phyloP scores from a whole-genome alignment of 192 early-diverging fungal species.

The Coemansia asiatica region DNA sequence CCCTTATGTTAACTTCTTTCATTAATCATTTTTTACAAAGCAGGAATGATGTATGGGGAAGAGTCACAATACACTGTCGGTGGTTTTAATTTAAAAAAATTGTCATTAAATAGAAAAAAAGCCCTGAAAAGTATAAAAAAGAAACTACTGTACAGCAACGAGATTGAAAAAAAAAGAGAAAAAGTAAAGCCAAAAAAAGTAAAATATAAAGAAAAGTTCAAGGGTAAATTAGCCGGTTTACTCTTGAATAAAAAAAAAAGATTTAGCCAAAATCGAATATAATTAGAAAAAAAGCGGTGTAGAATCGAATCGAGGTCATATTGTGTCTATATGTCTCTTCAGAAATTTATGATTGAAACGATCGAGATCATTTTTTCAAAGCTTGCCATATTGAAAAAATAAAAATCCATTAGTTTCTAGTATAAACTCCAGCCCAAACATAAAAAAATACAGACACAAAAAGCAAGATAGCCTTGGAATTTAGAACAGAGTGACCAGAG shows the following conservation, averaged over 20 bases:
- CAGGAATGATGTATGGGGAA: no score
- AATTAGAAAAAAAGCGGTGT: no score
- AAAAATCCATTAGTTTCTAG: background rate
- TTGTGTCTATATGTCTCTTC: no score
- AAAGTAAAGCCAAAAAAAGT: slow-evolving; percentile 8
- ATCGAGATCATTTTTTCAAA: background rate
- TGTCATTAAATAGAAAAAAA: slow-evolving; percentile 5
- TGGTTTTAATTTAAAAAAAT: background rate
- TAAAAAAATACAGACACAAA: background rate
- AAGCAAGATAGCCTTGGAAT: background rate
- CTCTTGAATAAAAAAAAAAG: background rate
- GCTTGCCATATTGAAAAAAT: background rate
- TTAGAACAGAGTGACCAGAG: slow-evolving; percentile 51
- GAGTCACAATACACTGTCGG: no score
- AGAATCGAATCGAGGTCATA: no score
- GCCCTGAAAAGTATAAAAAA: no score
- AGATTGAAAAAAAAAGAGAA: slow-evolving; percentile 8
- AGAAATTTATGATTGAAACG: no score
- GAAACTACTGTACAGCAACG: slow-evolving; percentile 11
- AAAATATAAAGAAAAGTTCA: slow-evolving; percentile 1
- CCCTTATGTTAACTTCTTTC: no score
- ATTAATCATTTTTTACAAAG: no score
- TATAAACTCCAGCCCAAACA: background rate
- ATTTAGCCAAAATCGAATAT: slow-evolving; percentile 5
- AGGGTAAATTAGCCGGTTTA: background rate